Conservation (phyloP, 495 filamentous ascomycete genomes). For the Penicillium alfredii region DNA sequence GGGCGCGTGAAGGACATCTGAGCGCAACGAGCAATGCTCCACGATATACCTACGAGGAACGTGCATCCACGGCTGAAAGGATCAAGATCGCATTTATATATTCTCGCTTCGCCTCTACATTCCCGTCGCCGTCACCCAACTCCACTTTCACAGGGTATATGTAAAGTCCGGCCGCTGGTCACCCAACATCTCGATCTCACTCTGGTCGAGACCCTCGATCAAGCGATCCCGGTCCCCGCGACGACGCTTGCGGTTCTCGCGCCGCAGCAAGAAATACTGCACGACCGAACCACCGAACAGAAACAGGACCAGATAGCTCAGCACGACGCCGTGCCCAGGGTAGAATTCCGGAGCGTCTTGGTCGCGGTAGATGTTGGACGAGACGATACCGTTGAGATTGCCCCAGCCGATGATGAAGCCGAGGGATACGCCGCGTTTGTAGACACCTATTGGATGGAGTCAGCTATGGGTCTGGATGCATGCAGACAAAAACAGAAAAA, state of each 20-base stretch:
- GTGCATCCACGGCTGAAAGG: no score
- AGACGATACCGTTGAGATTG: constrained; percentile 83
- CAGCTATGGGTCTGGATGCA: background rate
- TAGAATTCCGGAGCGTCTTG: constrained; percentile 50
- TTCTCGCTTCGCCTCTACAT: no score
- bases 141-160: constrained; percentile 53
- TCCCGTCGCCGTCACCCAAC: background rate
- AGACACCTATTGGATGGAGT: constrained; percentile 48
- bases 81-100: no score
- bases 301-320: constrained; percentile 56
- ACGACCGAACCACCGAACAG: constrained; percentile 55
- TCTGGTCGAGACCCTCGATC: constrained; percentile 38
- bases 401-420: constrained; percentile 92
- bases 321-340: constrained; percentile 53
- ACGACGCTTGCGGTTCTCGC: constrained; percentile 33
- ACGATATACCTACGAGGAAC: no score
- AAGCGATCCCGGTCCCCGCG: constrained; percentile 64
- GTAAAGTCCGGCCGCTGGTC: constrained; percentile 74
- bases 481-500: no score
- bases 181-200: constrained; percentile 43
- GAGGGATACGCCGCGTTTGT: constrained; percentile 82
- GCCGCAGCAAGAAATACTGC: constrained; percentile 56
- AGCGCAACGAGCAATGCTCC: no score
- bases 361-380: constrained; percentile 62
- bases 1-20: constrained; percentile 10